Conservation (phyloP, 495 filamentous ascomycete species). For the Saxispiralis lemnorum region DNA sequence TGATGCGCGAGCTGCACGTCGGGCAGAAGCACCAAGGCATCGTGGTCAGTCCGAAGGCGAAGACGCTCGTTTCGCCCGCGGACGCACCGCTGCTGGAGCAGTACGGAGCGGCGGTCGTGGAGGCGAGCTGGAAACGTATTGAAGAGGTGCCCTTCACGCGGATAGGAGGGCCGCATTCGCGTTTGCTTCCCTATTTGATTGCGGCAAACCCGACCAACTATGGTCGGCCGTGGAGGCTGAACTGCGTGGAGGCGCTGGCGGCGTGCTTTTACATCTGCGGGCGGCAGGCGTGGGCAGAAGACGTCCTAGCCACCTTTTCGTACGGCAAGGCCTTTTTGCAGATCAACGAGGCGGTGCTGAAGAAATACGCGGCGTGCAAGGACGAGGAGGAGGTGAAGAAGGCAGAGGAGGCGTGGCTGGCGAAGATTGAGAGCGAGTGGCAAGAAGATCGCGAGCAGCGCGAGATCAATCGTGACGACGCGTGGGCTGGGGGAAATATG, state of each 20-base stretch:
- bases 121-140: slow-evolving; percentile 89
- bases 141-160: slow-evolving; percentile 77
- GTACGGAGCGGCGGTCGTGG: slow-evolving; percentile 86
- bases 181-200: slow-evolving; percentile 70
- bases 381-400: slow-evolving; percentile 78
- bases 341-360: slow-evolving; percentile 69
- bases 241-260: slow-evolving; percentile 88
- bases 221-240: slow-evolving; percentile 80
- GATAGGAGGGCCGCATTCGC: slow-evolving; percentile 53
- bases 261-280: slow-evolving; percentile 87
- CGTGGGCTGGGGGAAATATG: slow-evolving; percentile 73
- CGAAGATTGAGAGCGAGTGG: slow-evolving; percentile 78
- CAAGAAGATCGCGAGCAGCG: slow-evolving; percentile 52
- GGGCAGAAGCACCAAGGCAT: slow-evolving; percentile 83
- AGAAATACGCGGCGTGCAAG: slow-evolving; percentile 65
- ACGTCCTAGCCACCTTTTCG: slow-evolving; percentile 64
- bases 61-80: slow-evolving; percentile 60
- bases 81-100: slow-evolving; percentile 67
- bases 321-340: slow-evolving; percentile 77
- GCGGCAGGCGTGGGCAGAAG: slow-evolving; percentile 72
- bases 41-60: slow-evolving; percentile 84
- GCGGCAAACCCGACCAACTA: slow-evolving; percentile 97
- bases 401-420: slow-evolving; percentile 72
- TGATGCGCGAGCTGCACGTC: slow-evolving; percentile 84
- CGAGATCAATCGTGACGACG: slow-evolving; percentile 35